phyloP scores from a whole-genome alignment of 2,329 filamentous ascomycete genomes.

The Coniochaeta pulveracea region DNA sequence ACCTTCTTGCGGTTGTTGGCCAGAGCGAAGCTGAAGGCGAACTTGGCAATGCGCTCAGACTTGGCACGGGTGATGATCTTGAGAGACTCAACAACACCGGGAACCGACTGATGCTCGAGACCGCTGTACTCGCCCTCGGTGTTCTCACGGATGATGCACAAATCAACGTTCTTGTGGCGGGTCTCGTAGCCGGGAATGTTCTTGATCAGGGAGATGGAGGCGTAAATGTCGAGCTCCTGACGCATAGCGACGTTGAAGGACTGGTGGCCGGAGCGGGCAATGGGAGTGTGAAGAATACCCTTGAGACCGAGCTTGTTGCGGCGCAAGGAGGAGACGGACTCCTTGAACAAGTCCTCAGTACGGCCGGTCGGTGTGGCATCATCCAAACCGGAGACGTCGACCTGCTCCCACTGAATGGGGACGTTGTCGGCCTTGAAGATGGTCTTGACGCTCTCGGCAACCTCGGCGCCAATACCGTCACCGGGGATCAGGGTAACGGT shows the following conservation, averaged over 20 bases:
- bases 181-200: conserved; percentile 99
- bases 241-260: conserved; percentile 99
- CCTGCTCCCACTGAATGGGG: conserved; percentile 96
- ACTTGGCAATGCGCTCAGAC: conserved; percentile 98
- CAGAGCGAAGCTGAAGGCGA: conserved; percentile 93
- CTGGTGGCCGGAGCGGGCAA: conserved; percentile 93
- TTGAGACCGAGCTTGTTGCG: conserved; percentile 99
- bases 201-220: conserved; percentile 95
- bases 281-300: conserved; percentile 95
- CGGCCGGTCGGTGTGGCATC: conserved; percentile 60
- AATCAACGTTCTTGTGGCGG: conserved; percentile 91
- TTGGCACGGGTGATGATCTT: conserved; percentile 99
- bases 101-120: conserved; percentile 95
- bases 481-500: conserved; percentile 97
- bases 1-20: conserved; percentile 99
- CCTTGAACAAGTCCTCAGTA: conserved; percentile 89
- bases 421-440: conserved; percentile 99
- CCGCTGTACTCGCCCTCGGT: conserved; percentile 99
- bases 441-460: conserved; percentile 95
- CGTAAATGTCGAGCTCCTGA: conserved; percentile 99
- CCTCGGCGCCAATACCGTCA: conserved; percentile 97
- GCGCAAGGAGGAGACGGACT: conserved; percentile 89
- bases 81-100: conserved; percentile 93
- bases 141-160: conserved; percentile 99
- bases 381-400: conserved; percentile 88